A percentile compares a stretch with the other conserved stretches of the same genome.
Conservation (phyloP, 2,329 filamentous ascomycete species). For the Penicillium sumatraense region DNA sequence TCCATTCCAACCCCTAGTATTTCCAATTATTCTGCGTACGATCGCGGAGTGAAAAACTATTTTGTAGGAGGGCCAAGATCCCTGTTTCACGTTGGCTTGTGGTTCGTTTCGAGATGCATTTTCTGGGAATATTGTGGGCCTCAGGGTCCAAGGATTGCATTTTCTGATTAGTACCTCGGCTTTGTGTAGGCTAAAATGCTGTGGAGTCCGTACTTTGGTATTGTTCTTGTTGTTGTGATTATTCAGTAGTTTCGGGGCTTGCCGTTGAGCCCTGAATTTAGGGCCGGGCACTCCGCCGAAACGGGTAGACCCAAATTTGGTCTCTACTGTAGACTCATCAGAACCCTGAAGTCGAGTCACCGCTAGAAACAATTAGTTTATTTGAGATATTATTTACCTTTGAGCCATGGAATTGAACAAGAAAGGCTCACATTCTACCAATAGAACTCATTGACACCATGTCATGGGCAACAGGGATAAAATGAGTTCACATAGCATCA, state of each 20-base stretch:
- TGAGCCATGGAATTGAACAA: not conserved
- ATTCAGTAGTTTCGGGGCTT: no score
- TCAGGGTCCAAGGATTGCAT: not conserved
- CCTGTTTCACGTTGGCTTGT: constrained; percentile 3
- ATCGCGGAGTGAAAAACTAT: not conserved
- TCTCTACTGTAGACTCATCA: not conserved
- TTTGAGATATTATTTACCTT: not conserved
- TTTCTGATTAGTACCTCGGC: not conserved
- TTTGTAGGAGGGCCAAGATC: not conserved
- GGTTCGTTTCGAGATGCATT: not conserved
- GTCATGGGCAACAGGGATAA: no score
- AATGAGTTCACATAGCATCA: no score
- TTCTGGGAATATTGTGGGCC: not conserved
- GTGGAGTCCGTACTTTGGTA: no score
- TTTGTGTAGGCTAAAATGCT: not conserved
- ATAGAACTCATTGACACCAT: not conserved
- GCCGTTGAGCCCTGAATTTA: not conserved
- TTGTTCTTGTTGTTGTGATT: no score
- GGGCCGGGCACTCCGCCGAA: not conserved
- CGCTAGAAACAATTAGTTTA: not conserved
- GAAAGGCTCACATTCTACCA: not conserved
- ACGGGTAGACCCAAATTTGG: constrained; percentile 4
- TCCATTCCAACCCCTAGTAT: not conserved
- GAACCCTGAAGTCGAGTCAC: not conserved
- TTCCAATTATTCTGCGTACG: not conserved